phyloP scores from a whole-genome alignment of 257 asterid species.

The Solanum microdontum region DNA sequence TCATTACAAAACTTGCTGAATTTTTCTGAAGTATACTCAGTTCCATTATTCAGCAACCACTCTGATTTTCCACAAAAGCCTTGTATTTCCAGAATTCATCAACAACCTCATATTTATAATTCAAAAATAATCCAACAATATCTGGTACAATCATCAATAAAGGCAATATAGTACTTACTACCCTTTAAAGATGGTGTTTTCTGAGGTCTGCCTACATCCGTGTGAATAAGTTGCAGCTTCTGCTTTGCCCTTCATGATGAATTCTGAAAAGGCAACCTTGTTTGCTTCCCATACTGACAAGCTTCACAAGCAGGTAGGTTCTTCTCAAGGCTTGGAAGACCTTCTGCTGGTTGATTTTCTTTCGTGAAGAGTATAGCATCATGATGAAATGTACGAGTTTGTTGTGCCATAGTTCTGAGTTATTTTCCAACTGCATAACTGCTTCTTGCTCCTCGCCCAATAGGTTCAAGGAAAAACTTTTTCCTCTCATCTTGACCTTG shows the following conservation, averaged over 20 bases:
- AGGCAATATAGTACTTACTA: not conserved
- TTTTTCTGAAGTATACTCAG: not conserved
- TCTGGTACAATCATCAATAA: not conserved
- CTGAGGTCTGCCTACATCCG: not conserved
- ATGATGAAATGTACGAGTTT: not conserved
- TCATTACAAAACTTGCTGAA: not conserved
- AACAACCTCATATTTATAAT: not conserved
- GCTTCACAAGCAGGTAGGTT: not conserved
- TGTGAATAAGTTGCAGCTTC: not conserved
- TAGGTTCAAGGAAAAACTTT: not conserved
- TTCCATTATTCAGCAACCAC: not conserved
- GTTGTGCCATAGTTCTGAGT: not conserved
- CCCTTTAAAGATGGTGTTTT: not conserved
- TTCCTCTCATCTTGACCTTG: not conserved
- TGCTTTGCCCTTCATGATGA: not conserved
- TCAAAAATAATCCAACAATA: not conserved
- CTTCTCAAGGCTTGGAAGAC: not conserved
- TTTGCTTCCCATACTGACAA: not conserved
- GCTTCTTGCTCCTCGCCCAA: not conserved
- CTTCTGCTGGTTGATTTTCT: not conserved
- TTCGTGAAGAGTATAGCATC: not conserved
- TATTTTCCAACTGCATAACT: not conserved
- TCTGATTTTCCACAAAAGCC: not conserved
- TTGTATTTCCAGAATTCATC: not conserved
- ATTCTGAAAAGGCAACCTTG: not conserved